These are phyloP conservation scores for Tremella mesenterica DNA, from an alignment of 768 basidiomycete genomes.

Conservation along the genomic window DNA sequence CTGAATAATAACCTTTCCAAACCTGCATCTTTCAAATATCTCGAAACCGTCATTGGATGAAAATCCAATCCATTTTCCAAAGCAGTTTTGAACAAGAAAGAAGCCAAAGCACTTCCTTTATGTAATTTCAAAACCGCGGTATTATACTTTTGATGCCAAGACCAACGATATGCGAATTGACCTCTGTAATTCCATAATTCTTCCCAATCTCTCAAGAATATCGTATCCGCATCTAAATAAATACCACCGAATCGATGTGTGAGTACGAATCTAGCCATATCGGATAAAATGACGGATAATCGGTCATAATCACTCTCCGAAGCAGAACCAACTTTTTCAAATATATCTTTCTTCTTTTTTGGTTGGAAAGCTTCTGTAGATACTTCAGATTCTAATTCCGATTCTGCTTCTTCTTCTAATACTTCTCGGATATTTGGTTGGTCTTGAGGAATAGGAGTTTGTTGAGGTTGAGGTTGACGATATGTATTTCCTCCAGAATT, in stretches of 20 bases:
- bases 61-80: constrained; percentile 86
- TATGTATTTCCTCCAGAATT: constrained; percentile 50
- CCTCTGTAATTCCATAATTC: constrained; percentile 96
- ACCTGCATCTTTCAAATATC: constrained; percentile 81
- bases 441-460: constrained; percentile 12
- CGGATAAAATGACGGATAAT: constrained; percentile 84
- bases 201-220: constrained; percentile 95
- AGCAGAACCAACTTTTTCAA: constrained; percentile 80
- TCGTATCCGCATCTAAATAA: constrained; percentile 93
- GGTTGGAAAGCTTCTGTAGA: constrained; percentile 15
- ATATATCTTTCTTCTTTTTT: constrained; percentile 51
- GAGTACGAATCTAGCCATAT: constrained; percentile 95
- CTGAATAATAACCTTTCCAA: constrained; percentile 74
- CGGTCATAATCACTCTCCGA: constrained; percentile 81
- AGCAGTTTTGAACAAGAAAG: constrained; percentile 87
- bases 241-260: constrained; percentile 93
- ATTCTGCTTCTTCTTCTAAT: constrained; percentile 20
- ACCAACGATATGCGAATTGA: constrained; percentile 96
- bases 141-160: constrained; percentile 83
- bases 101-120: constrained; percentile 82
- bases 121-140: constrained; percentile 92
- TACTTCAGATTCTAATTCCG: constrained; percentile 11
- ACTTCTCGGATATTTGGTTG: constrained; percentile 24
- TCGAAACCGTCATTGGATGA: constrained; percentile 89
- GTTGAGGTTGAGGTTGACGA: constrained; percentile 26